Conservation (phyloP, 352 stramenopile species). For the Plasmopara muralis region DNA sequence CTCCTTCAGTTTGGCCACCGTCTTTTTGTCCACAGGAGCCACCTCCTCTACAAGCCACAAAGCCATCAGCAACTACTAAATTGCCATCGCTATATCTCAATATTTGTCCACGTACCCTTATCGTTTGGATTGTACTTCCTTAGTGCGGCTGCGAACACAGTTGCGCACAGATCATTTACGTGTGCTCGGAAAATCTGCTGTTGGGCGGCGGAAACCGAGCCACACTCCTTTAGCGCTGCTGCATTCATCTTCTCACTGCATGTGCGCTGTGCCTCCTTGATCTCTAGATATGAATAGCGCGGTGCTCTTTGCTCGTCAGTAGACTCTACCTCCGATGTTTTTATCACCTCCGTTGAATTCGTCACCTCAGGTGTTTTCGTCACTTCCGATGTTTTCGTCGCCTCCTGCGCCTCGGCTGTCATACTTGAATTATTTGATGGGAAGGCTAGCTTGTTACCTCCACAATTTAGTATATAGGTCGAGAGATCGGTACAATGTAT, state of each 20-base stretch:
- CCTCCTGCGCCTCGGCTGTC: too few relatives aligned
- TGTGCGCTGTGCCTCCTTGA: conserved; percentile 66
- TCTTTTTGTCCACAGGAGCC: conserved; percentile 44
- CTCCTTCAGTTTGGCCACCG: conserved; percentile 32
- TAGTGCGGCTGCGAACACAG: conserved; percentile 55
- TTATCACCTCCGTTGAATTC: neutral
- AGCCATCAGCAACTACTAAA: neutral
- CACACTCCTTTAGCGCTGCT: conserved; percentile 44
- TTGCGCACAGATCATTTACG: conserved; percentile 67
- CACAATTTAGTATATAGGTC: too few relatives aligned
- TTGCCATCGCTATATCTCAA: neutral
- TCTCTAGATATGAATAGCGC: conserved; percentile 69
- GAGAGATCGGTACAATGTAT: too few relatives aligned
- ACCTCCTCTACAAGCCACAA: conserved; percentile 40
- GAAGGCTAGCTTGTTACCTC: too few relatives aligned
- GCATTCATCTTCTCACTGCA: conserved; percentile 51
- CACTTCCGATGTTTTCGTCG: too few relatives aligned
- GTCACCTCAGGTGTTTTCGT: neutral
- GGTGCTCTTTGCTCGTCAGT: conserved; percentile 4
- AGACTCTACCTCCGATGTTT: neutral
- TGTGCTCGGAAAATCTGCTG: conserved; percentile 72
- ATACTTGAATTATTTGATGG: too few relatives aligned
- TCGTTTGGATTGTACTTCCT: conserved; percentile 64
- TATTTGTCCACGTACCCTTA: conserved; percentile 28
- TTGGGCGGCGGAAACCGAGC: conserved; percentile 44